These are phyloP conservation scores for Angophora floribunda DNA, from an alignment of 345 rosid genomes.

Conservation along the genomic window DNA sequence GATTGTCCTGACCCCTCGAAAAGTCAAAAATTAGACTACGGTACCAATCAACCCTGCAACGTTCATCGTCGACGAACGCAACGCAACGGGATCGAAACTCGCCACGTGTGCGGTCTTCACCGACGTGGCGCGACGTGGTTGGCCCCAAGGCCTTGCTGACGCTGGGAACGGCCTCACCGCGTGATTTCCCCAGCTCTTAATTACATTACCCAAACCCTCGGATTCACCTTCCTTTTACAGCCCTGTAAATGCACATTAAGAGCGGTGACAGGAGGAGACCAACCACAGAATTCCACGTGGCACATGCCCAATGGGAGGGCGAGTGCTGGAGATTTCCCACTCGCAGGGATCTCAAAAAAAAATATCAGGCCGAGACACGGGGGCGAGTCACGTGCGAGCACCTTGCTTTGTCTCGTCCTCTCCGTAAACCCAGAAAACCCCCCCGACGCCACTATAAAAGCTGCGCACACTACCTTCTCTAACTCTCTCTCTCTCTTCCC, in stretches of 20 bases:
- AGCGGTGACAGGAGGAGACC: background rate
- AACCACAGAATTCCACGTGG: background rate
- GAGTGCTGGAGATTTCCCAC: background rate
- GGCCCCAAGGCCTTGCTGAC: background rate
- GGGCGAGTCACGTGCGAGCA: background rate
- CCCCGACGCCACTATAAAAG: too few relatives aligned
- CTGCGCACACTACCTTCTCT: background rate
- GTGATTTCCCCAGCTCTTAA: background rate
- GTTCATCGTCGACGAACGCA: background rate
- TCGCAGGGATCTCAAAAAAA: background rate
- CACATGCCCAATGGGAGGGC: constrained; percentile 1
- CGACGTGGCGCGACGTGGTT: background rate
- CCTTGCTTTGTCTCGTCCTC: constrained; percentile 3
- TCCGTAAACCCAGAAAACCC: background rate
- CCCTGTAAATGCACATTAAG: background rate
- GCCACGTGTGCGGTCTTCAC: background rate
- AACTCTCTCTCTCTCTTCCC: background rate
- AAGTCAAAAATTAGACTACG: background rate
- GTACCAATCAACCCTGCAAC: background rate
- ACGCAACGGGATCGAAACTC: too few relatives aligned
- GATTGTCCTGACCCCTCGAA: fast-evolving
- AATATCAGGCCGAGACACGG: background rate
- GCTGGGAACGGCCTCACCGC: background rate
- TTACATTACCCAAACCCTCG: background rate
- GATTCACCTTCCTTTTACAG: background rate